phyloP scores from a whole-genome alignment of 768 basidiomycete species.

The Leucocoprinus leucothites region DNA sequence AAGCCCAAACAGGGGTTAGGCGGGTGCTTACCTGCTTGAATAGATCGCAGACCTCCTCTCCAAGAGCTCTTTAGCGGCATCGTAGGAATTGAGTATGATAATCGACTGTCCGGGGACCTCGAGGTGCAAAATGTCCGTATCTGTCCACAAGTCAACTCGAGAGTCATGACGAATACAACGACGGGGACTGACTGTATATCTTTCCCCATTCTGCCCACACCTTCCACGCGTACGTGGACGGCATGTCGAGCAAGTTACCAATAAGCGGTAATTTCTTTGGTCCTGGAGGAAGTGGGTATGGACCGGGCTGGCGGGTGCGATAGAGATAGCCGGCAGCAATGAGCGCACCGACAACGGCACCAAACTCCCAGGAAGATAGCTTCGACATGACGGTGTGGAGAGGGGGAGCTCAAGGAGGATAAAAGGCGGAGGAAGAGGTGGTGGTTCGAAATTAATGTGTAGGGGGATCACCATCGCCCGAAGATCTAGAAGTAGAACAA shows the following conservation, averaged over 20 bases:
- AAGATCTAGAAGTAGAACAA: too few species aligned
- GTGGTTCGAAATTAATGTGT: too few species aligned
- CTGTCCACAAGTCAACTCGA: slow-evolving; percentile 1
- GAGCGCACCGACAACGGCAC: background rate
- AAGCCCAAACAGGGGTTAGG: background rate
- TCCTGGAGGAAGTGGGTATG: slow-evolving; percentile 32
- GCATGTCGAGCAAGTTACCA: slow-evolving; percentile 43
- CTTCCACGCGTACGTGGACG: slow-evolving; percentile 39
- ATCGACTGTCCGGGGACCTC: slow-evolving; percentile 18
- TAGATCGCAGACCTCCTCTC: slow-evolving; percentile 20
- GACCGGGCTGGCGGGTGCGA: background rate
- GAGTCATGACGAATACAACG: background rate
- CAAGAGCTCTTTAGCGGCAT: slow-evolving; percentile 19
- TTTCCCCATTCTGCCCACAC: slow-evolving; percentile 39
- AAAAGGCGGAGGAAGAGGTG: background rate
- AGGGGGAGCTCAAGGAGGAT: too few species aligned
- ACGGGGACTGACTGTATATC: slow-evolving; percentile 29
- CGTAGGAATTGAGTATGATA: slow-evolving; percentile 19
- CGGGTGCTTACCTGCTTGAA: slow-evolving; percentile 18
- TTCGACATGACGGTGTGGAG: background rate
- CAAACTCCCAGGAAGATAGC: background rate
- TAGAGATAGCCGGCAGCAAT: background rate
- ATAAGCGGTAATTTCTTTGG: slow-evolving; percentile 40
- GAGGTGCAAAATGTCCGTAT: slow-evolving; percentile 21
- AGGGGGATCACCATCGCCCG: too few species aligned